Conservation (phyloP, 176 grass and related monocot genomes). For the Musa troglodytarum region DNA sequence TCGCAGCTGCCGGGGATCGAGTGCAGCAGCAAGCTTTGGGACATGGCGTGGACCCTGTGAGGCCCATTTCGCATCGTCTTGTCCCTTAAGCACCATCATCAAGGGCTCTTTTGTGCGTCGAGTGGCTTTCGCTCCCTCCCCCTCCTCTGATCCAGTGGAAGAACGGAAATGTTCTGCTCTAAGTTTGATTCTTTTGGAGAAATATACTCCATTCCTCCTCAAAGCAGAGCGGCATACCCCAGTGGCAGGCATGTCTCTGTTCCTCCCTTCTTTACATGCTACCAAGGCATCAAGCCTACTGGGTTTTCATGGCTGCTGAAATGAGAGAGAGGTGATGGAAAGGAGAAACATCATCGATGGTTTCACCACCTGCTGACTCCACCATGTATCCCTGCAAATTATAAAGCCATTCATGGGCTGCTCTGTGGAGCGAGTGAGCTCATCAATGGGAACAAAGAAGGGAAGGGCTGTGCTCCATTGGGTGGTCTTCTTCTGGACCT, state of each 20-base stretch:
- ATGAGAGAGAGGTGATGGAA: not conserved
- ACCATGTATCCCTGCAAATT: not conserved
- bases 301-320: not conserved
- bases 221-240: not conserved
- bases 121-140: not conserved
- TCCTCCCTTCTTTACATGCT: not conserved
- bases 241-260: not conserved
- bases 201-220: not conserved
- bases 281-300: not conserved
- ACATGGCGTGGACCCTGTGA: not conserved
- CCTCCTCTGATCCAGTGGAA: not conserved
- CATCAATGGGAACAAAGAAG: conserved; percentile 2
- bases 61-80: not conserved
- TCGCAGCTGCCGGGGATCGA: conserved; percentile 1
- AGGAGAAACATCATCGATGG: conserved; percentile 1
- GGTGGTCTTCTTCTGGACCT: conserved; percentile 12
- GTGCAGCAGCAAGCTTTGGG: not conserved
- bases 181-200: conserved; percentile 5
- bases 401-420: not conserved
- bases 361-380: not conserved
- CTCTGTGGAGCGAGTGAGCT: not conserved
- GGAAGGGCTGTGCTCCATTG: not conserved
- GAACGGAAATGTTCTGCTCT: not conserved
- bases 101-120: not conserved
- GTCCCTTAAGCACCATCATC: conserved; percentile 11